A percentile compares a stretch with the other conserved stretches of the same genome.
These are phyloP conservation scores for Boletus sp. DNA, from an alignment of 1,284 basidiomycete genomes.

Conservation along the genomic window DNA sequence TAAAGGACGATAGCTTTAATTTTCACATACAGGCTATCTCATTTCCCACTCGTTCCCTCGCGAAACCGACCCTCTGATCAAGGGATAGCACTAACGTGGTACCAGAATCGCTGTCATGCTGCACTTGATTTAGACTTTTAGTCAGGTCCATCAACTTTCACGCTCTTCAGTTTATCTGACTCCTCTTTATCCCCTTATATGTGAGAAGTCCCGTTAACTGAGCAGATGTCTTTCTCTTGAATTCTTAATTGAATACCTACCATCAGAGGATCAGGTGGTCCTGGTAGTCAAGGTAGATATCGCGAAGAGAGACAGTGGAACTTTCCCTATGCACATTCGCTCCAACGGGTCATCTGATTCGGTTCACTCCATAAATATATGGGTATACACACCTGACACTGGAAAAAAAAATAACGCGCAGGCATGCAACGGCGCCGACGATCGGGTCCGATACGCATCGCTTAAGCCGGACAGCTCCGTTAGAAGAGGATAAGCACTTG, in stretches of 20 bases:
- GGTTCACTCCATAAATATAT: background rate
- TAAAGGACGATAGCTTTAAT: constrained; percentile 1
- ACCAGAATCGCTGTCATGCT: background rate
- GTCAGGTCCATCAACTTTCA: constrained; percentile 21
- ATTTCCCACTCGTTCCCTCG: constrained; percentile 12
- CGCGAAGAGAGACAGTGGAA: constrained; percentile 21
- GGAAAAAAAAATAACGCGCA: constrained; percentile 1
- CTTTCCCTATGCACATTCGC: constrained; percentile 8
- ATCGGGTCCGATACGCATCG: constrained; percentile 9
- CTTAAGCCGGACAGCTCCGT: background rate
- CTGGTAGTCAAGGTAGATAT: constrained; percentile 17
- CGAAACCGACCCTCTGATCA: constrained; percentile 3
- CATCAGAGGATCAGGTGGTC: constrained; percentile 5
- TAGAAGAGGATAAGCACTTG: background rate
- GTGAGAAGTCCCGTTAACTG: constrained; percentile 15
- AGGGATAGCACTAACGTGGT: constrained; percentile 20
- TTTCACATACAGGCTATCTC: constrained; percentile 11
- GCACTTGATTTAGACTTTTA: constrained; percentile 29
- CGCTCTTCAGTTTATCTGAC: constrained; percentile 9
- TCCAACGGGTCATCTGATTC: constrained; percentile 12
- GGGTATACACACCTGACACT: constrained; percentile 5
- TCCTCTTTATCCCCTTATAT: constrained; percentile 18
- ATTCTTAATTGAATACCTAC: constrained; percentile 13
- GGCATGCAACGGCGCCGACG: constrained; percentile 8
- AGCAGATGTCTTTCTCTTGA: constrained; percentile 21